phyloP scores from a whole-genome alignment of 2,329 filamentous ascomycete species.

The Neonectria neomacrospora region DNA sequence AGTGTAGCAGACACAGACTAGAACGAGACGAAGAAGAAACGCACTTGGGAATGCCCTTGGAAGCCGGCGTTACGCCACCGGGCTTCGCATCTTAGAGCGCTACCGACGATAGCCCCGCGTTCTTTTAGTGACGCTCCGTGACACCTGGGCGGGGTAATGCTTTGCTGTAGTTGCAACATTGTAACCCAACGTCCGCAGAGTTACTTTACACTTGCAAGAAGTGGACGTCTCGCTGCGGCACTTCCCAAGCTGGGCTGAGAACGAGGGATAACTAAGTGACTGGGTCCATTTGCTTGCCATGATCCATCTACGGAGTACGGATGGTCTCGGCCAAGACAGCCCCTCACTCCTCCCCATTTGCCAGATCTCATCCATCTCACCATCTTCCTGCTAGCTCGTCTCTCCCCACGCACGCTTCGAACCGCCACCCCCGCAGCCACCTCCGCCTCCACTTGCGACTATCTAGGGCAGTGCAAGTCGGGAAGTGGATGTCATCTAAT shows the following conservation, averaged over 20 bases:
- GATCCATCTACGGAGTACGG: no score
- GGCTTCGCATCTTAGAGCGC: neutral
- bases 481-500: conserved; percentile 11
- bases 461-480: neutral
- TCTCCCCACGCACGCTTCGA: neutral
- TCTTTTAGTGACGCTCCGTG: no score
- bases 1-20: no score
- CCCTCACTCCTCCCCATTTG: neutral
- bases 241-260: no score
- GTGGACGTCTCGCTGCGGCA: neutral
- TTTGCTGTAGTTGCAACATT: neutral
- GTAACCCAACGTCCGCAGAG: neutral
- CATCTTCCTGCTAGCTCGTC: neutral
- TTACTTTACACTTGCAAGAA: neutral
- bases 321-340: no score
- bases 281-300: no score
- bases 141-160: neutral
- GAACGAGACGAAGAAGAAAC: no score
- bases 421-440: conserved; percentile 17
- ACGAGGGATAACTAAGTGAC: no score
- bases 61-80: neutral
- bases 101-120: no score
- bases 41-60: no score
- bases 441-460: conserved; percentile 6
- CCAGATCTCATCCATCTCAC: neutral